Evolutionary conservation across 2,329 filamentous ascomycete species (phyloP), one percentile per base, ranked within the genome.

Genomic region (Phaeosphaeriaceae sp.): DNA sequence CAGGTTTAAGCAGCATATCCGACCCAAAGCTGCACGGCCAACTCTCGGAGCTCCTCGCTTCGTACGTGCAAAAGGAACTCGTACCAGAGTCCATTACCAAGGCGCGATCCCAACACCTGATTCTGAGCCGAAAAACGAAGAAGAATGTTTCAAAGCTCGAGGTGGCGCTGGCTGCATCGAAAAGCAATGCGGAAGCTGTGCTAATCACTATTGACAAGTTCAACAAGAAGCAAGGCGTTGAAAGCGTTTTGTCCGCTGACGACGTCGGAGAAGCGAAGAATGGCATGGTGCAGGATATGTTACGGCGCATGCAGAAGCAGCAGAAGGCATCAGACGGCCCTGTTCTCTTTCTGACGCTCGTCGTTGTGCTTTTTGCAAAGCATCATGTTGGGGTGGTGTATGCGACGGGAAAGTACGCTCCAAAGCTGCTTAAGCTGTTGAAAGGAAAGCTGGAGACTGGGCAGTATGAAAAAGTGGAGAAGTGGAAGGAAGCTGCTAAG

Each of bases 401-500:
- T 46, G 72, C 73, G 8, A 75, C 72, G 30, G 73, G 73, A 6
- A 74, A 74, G 52, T 75, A 72, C 49, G 71, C 72, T 33, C 74
- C 74, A 1, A 75, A 71, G 54, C 39, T 76, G 42, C 48, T 76
- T 37, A 76, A 71, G 49, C 51, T 65, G 42, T 46, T 76, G 23
- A 74, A 71, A 46, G 38, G 52, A 3, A 44, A 32, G 6, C 23
- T 69, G 15, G 42, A 46, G 2, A 43, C 44, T 5, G 68, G 60
- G 28, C 52, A 64, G 38, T 70, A 71, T 42, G 63, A 56, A 21
- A 54, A 54, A 42, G 38, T 75, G 26, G 71, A 76, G 42, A 54
- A 40, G 12, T 69, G 73, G 66, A 76, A 76, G 48, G 73, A 75
- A 15, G 51, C 48, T 6, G 73, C 71, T 3, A 75, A 72, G 46